Base-by-base conservation (phyloP, 352 stramenopile genomes). In the Phytophthora colocasiae region DNA sequence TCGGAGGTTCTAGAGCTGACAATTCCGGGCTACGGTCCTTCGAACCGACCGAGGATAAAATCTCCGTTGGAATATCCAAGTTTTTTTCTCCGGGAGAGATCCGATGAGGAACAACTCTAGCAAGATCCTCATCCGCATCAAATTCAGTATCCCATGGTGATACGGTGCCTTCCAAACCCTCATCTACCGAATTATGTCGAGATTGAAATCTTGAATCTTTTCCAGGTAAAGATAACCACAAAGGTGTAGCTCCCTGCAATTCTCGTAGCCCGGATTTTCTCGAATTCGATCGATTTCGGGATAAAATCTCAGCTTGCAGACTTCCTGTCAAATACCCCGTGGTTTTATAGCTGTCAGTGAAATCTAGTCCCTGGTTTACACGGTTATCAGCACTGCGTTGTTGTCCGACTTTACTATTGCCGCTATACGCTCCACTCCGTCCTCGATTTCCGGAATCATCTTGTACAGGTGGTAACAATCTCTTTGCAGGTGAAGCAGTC, bases 61-160 rank as follows among this genome's bases (percentile, higher is more conserved):
- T 24, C 6, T 29, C 50, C 27, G 29, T 22, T 41, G 51, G 51
- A 29, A 40, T 38, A n/a, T 27, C 22, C 15, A 48, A 29, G 22
- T 26, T 14, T 17, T 6, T 48, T 15, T 58, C 34, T 29, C 19
- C 55, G 3, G 58, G 27, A 32, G 14, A 14, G 8, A 36, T 19
- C 10, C 52, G 58, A 39, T 50, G 44, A 27, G 65, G 60, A 43
- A 74, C 11, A 7, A 58, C 58, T 50, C 32, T 73, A 6, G 43
- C 58, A 6, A 73, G 53, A 7, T 68, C 68, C 15, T 63, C 48
- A 8, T 73, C 49, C 5, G 69, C 64, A 17, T 73, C 60, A 22
- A 67, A 70, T 5, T 65, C 46, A 1, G 62, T 47, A 14, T 78
- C 66, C 71, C 71, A 78, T 1, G 71, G 71, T 9, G 71, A 75